Base-by-base conservation (phyloP, 768 basidiomycete genomes). In the Pisolithus tinctorius region DNA sequence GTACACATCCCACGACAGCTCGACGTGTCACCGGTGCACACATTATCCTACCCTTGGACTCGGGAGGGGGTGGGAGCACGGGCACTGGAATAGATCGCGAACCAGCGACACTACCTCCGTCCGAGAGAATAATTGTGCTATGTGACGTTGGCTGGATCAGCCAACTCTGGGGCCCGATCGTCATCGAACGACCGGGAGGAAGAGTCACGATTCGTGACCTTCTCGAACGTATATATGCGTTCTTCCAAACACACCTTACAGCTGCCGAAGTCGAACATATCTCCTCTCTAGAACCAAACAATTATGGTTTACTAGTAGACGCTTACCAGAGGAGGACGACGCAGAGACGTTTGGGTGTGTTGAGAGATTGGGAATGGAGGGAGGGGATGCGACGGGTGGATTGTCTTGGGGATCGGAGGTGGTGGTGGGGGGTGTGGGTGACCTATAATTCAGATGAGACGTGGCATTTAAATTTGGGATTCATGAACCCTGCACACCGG, bases 381-480 rank as follows among this genome's bases (percentile, higher is more conserved):
- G 60, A 69, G 47, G 75, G 76, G 0, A 75, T 74, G 48, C 71
- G 61, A 2, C 20, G 20, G 20, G 20, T 20, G 20, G 20, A 20
- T 20, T 20, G 20, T 20, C 20, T 20, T 20, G 1, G 2, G 20
- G 20, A 20, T 20, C 20, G 20, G 20, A 20, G 20, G 20, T 20
- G 20, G 20, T 20, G 75, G 59, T 71, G 74, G 61, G 80, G 79
- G 1, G 45, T 63, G 41, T 68, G 66, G 66, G 55, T 66, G 30
- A 55, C 67, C 31, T 52, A 59, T 4, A 52, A 54, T 45, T 51
- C 46, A 3, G 64, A 76, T 44, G 59, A 69, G 3, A 65, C 67
- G 4, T 79, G 76, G 75, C 72, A 69, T 52, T 58, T 80, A 25
- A 72, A 74, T 47, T 61, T 83, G 53, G 75, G 72, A 29, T 62